Base-by-base conservation (phyloP, 2,329 filamentous ascomycete genomes). In the Ceratocystis harringtonii region DNA sequence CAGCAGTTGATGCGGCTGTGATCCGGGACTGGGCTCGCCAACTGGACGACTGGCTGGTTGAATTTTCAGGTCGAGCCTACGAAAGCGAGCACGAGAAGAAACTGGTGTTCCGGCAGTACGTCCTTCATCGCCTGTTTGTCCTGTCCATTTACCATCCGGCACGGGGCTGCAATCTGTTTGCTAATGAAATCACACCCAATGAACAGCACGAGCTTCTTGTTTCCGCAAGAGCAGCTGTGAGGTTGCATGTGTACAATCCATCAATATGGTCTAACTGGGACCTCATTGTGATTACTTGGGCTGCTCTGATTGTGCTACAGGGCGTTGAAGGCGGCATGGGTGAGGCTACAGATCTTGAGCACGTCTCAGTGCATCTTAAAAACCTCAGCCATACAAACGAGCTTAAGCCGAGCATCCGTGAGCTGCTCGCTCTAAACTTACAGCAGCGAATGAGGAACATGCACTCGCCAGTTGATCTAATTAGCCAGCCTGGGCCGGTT, bases 201-300 rank as follows among this genome's bases (percentile, higher is more conserved):
- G 76, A 77, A 65, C 74, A 76, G 61, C 74, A 76, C 32, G 76
- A 77, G 66, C 70, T 78, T 15, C 68, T 78, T 0, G 70, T 77
- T 1, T 78, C 76, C 1, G 76, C 76, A 1, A 70, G 76, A 15
- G 75, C 76, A 0, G 74, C 76, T 0, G 69, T 78, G 19, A 75
- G 73, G 66, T 69, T 78, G 1, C 76, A 77, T 55, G 71, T 74
- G 3, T 71, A 74, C n/a, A 76, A 78, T 63, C 70, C 73, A 25
- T 72, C 74, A 1, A 78, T 78, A 65, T 78, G 76, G 76, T 73
- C 75, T 3, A 78, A 78, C 57, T 78, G 75, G 73, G 76, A 78
- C 52, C 69, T 78, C 0, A 73, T 77, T 22, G 75, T 78, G 68
- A 78, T 78, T 62, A 77, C 76, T 0, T 77, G 76, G 76, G 76